These are phyloP conservation scores for Aquanectria penicillioides DNA, from an alignment of 2,329 filamentous ascomycete genomes.

Conservation along the genomic window DNA sequence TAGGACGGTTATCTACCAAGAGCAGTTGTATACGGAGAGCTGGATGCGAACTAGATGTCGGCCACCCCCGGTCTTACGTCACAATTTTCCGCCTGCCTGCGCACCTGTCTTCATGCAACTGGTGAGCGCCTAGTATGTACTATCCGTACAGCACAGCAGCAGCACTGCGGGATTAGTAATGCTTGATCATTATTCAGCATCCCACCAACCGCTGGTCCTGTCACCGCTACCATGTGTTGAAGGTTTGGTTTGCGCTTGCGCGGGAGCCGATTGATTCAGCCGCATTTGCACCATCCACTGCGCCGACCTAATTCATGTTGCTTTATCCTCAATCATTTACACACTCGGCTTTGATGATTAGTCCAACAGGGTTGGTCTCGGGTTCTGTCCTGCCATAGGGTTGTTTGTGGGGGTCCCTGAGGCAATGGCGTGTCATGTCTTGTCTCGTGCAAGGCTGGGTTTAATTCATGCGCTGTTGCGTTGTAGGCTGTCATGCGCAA, in stretches of 20 bases:
- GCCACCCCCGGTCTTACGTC: slow-evolving; percentile 17
- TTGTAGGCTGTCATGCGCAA: slow-evolving; percentile 18
- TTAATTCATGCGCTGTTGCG: slow-evolving; percentile 18
- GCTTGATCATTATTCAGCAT: slow-evolving; percentile 9
- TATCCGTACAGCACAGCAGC: too few relatives aligned
- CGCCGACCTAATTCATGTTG: too few relatives aligned
- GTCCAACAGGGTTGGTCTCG: slow-evolving; percentile 1
- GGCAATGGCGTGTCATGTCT: slow-evolving; percentile 10
- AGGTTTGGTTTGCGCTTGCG: neutral
- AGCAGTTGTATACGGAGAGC: too few relatives aligned
- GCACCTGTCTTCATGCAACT: neutral
- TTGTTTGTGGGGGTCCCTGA: neutral
- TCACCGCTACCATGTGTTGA: too few relatives aligned
- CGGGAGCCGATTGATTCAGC: neutral
- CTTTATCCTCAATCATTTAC: too few relatives aligned
- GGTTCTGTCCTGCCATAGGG: neutral
- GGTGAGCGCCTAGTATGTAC: too few relatives aligned
- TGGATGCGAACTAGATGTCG: slow-evolving; percentile 17
- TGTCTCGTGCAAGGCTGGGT: slow-evolving; percentile 13
- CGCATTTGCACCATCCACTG: slow-evolving; percentile 2
- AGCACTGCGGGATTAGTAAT: too few relatives aligned
- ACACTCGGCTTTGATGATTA: too few relatives aligned
- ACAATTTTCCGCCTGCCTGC: slow-evolving; percentile 5
- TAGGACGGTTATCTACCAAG: neutral
- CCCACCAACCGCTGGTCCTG: too few relatives aligned